Evolutionary conservation across 495 filamentous ascomycete species (phyloP).

Genomic region (Amniculicola lignicola): DNA sequence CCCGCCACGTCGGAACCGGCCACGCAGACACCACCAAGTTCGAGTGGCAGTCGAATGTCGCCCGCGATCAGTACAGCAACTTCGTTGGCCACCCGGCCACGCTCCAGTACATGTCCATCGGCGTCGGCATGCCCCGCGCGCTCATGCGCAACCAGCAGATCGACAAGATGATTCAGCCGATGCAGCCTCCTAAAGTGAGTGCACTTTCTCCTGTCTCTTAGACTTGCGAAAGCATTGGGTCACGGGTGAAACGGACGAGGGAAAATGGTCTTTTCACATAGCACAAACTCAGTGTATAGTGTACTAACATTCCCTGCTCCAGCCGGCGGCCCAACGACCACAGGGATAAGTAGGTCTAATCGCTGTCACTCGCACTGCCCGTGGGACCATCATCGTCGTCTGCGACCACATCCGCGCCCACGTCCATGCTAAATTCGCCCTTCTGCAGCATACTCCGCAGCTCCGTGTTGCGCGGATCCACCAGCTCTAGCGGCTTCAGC

Average conservation of each 20-base stretch:
- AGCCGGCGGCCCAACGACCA: too few relatives aligned
- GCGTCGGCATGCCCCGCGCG: slow-evolving; percentile 78
- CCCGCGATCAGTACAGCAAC: slow-evolving; percentile 50
- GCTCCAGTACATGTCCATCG: slow-evolving; percentile 84
- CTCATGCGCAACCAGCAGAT: slow-evolving; percentile 75
- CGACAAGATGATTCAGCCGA: slow-evolving; percentile 91
- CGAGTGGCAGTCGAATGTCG: slow-evolving; percentile 85
- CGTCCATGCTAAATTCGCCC: slow-evolving; percentile 59
- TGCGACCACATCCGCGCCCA: slow-evolving; percentile 39
- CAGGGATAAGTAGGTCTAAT: too few relatives aligned
- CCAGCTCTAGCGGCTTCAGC: slow-evolving; percentile 64
- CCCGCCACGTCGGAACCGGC: slow-evolving; percentile 93
- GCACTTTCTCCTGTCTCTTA: too few relatives aligned
- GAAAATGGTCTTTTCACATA: too few relatives aligned
- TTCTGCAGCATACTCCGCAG: slow-evolving; percentile 67
- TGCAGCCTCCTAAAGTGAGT: slow-evolving; percentile 63
- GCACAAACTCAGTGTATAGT: too few relatives aligned
- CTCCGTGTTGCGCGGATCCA: slow-evolving; percentile 67
- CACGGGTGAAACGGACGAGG: neutral
- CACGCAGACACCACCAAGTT: slow-evolving; percentile 95
- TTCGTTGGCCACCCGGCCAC: slow-evolving; percentile 88
- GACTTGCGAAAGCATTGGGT: neutral
- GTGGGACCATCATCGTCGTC: slow-evolving; percentile 40
- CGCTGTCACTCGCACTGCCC: slow-evolving; percentile 43
- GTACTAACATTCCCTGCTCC: too few relatives aligned